These are phyloP conservation scores for Torulaspora maleeae DNA, from an alignment of 805 yeast genomes.

Conservation along the genomic window DNA sequence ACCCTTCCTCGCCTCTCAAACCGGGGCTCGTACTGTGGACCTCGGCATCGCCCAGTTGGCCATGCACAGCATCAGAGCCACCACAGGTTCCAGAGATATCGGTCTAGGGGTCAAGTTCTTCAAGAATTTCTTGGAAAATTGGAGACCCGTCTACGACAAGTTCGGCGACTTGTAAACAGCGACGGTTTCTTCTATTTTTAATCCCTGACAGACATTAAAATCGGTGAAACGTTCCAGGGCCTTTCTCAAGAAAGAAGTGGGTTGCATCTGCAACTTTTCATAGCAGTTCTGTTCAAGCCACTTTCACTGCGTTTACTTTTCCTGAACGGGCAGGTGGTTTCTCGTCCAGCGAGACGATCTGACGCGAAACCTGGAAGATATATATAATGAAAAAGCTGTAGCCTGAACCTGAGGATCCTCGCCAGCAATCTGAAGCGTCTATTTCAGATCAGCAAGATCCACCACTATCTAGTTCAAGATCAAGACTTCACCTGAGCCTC, in stretches of 20 bases:
- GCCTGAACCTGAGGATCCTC: not conserved
- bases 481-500: too few relatives aligned
- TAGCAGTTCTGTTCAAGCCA: not conserved
- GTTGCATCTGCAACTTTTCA: not conserved
- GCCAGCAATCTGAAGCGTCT: not conserved
- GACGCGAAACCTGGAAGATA: not conserved
- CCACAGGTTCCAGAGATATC: constrained; percentile 72
- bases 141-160: constrained; percentile 56
- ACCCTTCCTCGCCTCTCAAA: constrained; percentile 56
- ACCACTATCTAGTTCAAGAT: not conserved
- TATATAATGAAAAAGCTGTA: not conserved
- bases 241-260: not conserved
- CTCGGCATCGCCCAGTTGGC: constrained; percentile 79
- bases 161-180: constrained; percentile 44
- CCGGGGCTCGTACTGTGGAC: constrained; percentile 75
- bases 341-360: constrained; percentile 1
- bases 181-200: not conserved
- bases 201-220: not conserved
- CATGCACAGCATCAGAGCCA: constrained; percentile 83
- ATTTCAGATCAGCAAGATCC: not conserved
- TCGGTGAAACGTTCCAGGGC: not conserved
- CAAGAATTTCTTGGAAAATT: constrained; percentile 59
- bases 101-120: constrained; percentile 71
- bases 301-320: not conserved
- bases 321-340: constrained; percentile 1